Evolutionary conservation across 192 early-diverging fungal genomes (phyloP).

Genomic region (Backusella australiensis): DNA sequence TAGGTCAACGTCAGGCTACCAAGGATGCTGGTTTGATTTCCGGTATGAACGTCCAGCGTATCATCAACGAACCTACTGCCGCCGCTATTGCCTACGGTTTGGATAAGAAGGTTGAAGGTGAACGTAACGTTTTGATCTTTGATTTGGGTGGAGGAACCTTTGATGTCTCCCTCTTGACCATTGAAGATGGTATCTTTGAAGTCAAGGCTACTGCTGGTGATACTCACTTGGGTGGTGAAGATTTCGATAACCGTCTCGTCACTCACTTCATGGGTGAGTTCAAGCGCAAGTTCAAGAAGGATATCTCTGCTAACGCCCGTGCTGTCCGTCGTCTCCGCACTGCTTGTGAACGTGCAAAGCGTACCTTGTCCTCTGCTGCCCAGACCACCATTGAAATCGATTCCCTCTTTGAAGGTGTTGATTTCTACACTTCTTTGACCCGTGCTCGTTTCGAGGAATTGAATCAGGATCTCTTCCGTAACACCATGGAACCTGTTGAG

Average conservation of each 20-base stretch:
- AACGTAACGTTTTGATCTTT: conserved; percentile 97
- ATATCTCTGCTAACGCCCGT: conserved; percentile 87
- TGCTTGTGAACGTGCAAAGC: conserved; percentile 98
- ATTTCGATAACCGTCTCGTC: conserved; percentile 99
- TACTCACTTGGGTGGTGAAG: conserved; percentile 99
- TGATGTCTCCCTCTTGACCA: conserved; percentile 96
- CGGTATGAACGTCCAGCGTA: conserved; percentile 97
- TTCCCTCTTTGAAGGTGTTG: conserved; percentile 96
- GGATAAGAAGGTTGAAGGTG: conserved; percentile 93
- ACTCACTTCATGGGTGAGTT: conserved; percentile 95
- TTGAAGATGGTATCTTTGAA: conserved; percentile 98
- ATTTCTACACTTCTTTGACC: conserved; percentile 94
- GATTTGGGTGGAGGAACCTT: conserved; percentile 99
- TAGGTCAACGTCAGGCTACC: conserved; percentile 96
- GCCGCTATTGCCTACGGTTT: conserved; percentile 99
- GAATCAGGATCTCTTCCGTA: conserved; percentile 95
- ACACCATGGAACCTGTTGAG: conserved; percentile 95
- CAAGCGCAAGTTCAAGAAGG: conserved; percentile 99
- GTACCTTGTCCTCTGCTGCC: conserved; percentile 91
- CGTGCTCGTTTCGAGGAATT: conserved; percentile 99
- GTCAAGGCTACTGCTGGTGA: conserved; percentile 99
- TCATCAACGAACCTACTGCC: conserved; percentile 99
- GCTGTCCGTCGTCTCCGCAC: conserved; percentile 97
- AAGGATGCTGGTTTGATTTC: conserved; percentile 98
- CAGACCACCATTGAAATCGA: conserved; percentile 97